Base-by-base conservation (phyloP, 2,329 filamentous ascomycete species). In the Cordyceps militaris region DNA sequence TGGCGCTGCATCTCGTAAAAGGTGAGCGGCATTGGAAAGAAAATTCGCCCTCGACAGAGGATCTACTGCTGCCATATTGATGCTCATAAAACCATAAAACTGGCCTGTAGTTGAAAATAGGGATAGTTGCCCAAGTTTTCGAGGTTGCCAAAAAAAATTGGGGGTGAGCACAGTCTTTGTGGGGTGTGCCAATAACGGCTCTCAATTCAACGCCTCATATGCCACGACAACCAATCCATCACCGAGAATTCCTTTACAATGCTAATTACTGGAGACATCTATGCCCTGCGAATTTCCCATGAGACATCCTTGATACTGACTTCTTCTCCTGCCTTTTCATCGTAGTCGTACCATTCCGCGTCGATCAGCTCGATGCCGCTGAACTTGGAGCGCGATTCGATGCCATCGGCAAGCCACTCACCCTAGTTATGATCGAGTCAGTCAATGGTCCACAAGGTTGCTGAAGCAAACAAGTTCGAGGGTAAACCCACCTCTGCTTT, bases 331-430 rank as follows among this genome's bases (percentile, higher is more conserved):
- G 89, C 82, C 77, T 97, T 97, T 74, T 97, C 92, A 65, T 97
- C 92, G 67, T 97, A 99, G 66, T 97, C 93, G 72, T 88, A 99
- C 94, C 94, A 99, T 66, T 99, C 94, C 26, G 89, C 93, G 28
- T 99, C 94, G 0, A 78, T 77, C 57, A 99, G 74, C 64, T 97
- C 92, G 56, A 97, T 88, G 5, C 75, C 84, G 0, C 83, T 79
- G 67, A 99, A 99, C 66, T 90, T 89, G 42, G 89, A 94, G 10
- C 79, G 80, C 0, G 91, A 91, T 19, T 97, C 92, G 16, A 81
- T 60, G 3, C 92, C 94, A 48, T 88, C 90, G 0, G 88, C 92
- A 58, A 93, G 77, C 89, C 92, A 99, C 50, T 96, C 89, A 13
- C 94, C 94, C 88, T 96, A 16, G n/a, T n/a, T n/a, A 8, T 32